Evolutionary conservation across 768 basidiomycete genomes (phyloP), one percentile per base, ranked within the genome.

Genomic region (Boletus huronensis): DNA sequence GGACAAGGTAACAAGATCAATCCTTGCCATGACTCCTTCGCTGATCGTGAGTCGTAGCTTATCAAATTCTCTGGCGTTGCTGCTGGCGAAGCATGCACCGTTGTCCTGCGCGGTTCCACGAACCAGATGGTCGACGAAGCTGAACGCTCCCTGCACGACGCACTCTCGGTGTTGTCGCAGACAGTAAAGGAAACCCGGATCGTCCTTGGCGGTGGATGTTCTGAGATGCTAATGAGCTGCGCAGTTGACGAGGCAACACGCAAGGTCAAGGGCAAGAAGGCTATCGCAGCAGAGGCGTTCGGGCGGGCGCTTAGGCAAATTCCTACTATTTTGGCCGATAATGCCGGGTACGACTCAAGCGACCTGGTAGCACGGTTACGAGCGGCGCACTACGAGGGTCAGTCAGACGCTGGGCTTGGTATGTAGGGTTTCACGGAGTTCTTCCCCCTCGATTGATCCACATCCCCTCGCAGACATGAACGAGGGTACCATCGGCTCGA

Each of bases 11-110:
- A 23, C 77, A 38, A 19, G 21, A 50, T 6, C 26, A 38, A 25
- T 14, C 29, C 21, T 17, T 35, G 5, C 5, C 21, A 16, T 19
- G 19, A 5, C 2, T 29, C 1, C 21, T 48, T n/a, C 35, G 9
- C 55, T 65, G 32, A 64, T 32, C 0, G 6, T 29, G 21, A n/a
- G 0, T 16, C 10, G 25, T 61, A 98, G 95, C 81, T 99, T 58
- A 97, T 98, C 77, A 99, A 98, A 75, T 99, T 99, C 79, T 98
- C 97, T 9, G 97, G 97, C 40, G 96, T 99, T 39, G 94, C 95
- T 13, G 94, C 96, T 19, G 96, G 96, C 13, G 87, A 96, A 72
- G 97, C 97, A 21, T 98, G 97, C 70, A 99, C 97, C 0, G 94
- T 98, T 49, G 96, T 99, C 28, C 82, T 99, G 8, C 90, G 97